These are phyloP conservation scores for Blastomyces parvus DNA, from an alignment of 2,329 filamentous ascomycete genomes.

Conservation along the genomic window DNA sequence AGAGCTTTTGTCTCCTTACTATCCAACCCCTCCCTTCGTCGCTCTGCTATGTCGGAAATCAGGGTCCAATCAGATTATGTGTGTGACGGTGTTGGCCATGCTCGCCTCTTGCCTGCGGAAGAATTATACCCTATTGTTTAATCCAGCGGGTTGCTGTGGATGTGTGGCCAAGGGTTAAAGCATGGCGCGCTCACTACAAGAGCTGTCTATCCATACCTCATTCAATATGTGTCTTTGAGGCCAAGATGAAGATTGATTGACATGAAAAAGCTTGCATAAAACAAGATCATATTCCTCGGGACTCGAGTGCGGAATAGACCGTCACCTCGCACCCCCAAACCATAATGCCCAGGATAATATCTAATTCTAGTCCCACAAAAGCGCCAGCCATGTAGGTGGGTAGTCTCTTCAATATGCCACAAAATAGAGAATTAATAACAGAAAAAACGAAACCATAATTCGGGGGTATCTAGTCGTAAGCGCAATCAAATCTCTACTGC, in stretches of 20 bases:
- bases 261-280: background rate
- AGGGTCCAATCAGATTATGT: too few species aligned
- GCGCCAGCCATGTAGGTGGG: background rate
- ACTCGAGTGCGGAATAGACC: background rate
- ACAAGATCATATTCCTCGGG: background rate
- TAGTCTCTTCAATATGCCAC: background rate
- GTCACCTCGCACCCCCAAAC: background rate
- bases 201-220: background rate
- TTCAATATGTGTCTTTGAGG: background rate
- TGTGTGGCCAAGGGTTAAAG: too few species aligned
- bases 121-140: too few species aligned
- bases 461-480: background rate
- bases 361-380: background rate
- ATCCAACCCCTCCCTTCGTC: too few species aligned
- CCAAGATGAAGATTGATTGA: background rate
- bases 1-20: background rate
- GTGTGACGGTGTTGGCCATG: too few species aligned
- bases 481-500: constrained; percentile 11
- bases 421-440: background rate
- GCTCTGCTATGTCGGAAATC: too few species aligned
- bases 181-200: too few species aligned
- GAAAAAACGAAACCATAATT: background rate
- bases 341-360: background rate
- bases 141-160: too few species aligned
- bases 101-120: too few species aligned